Evolutionary conservation across 148 eudicot species (phyloP).

Genomic region (Fallopia convolvulus): DNA sequence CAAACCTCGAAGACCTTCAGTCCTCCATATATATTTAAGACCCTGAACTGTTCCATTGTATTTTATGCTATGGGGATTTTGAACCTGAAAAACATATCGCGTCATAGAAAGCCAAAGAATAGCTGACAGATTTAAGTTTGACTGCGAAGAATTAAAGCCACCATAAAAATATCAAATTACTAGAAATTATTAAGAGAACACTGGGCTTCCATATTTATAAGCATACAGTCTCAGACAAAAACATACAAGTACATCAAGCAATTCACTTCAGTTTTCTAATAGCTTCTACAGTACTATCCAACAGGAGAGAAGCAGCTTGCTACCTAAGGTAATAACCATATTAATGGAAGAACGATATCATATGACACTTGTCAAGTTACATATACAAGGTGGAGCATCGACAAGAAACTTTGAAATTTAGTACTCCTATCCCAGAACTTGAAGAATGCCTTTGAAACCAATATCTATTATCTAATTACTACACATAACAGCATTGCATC

Average conservation of each 20-base stretch:
- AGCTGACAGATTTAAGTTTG: neutral
- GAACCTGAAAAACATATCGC: conserved; percentile 43
- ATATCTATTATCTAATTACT: neutral
- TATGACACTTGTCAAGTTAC: neutral
- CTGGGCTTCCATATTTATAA: neutral
- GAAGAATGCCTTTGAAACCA: neutral
- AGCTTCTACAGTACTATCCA: neutral
- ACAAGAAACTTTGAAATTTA: neutral
- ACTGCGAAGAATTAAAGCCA: neutral
- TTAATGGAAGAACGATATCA: neutral
- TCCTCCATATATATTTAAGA: conserved; percentile 80
- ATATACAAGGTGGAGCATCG: neutral
- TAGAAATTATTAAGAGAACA: neutral
- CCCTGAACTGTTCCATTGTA: conserved; percentile 84
- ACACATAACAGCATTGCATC: neutral
- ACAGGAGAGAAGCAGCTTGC: neutral
- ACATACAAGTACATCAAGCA: neutral
- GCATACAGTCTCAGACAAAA: neutral
- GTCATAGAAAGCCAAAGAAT: neutral
- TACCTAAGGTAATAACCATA: neutral
- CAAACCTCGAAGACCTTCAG: conserved; percentile 84
- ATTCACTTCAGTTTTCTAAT: neutral
- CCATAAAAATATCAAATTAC: neutral
- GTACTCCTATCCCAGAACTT: neutral
- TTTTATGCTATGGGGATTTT: conserved; percentile 78